Percentiles rank a stretch among this genome's conserved stretches.
phyloP scores from a whole-genome alignment of 2,329 filamentous ascomycete species.

The Pestalotiopsis sp. region DNA sequence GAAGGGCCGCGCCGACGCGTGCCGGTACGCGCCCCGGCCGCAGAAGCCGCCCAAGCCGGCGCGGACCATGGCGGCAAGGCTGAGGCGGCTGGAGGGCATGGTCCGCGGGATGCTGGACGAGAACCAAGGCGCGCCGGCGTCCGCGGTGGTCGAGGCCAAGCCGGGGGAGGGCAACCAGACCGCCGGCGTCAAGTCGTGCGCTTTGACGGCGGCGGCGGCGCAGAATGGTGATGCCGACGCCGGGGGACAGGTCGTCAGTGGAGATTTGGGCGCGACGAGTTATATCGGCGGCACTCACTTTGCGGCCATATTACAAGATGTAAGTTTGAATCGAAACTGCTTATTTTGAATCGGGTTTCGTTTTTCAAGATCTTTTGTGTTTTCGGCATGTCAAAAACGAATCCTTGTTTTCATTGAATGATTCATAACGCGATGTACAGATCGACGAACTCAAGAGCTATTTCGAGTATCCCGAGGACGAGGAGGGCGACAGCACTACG shows the following conservation, averaged over 20 bases:
- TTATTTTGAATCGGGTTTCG: too few species aligned
- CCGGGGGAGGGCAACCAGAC: not conserved
- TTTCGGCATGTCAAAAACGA: not conserved
- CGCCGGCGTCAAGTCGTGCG: not conserved
- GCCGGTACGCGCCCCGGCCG: slow-evolving; percentile 50
- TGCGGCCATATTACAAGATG: slow-evolving; percentile 62
- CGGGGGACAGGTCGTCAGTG: slow-evolving; percentile 44
- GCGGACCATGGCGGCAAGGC: slow-evolving; percentile 54
- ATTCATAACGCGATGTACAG: slow-evolving; percentile 32
- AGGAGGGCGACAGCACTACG: slow-evolving; percentile 22
- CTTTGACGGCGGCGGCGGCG: not conserved
- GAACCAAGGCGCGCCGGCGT: slow-evolving; percentile 23
- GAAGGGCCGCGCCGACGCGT: slow-evolving; percentile 46
- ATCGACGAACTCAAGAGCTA: slow-evolving; percentile 62
- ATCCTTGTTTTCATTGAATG: not conserved
- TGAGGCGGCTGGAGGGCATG: slow-evolving; percentile 58
- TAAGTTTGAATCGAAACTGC: slow-evolving; percentile 32
- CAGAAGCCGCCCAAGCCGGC: slow-evolving; percentile 38
- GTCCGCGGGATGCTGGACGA: slow-evolving; percentile 56
- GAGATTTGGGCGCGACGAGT: slow-evolving; percentile 41
- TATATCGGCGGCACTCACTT: slow-evolving; percentile 63
- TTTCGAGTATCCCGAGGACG: slow-evolving; percentile 50
- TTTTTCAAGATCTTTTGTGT: not conserved
- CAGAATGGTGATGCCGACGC: slow-evolving; percentile 9
- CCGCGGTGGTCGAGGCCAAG: not conserved